Conservation (phyloP, 352 stramenopile genomes). For the Thalassiosira ordinaria region DNA sequence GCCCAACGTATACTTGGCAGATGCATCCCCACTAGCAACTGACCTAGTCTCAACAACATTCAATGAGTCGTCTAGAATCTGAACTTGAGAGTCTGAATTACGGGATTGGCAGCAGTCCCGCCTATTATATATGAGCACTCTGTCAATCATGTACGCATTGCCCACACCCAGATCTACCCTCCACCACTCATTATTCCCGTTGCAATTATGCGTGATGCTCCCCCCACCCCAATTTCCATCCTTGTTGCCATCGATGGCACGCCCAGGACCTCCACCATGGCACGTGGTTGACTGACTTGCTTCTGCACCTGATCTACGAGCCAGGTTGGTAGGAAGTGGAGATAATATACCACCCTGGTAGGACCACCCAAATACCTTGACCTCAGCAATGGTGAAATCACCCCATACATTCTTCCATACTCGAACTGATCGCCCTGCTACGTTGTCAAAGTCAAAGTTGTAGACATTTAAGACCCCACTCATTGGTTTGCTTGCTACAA, state of each 20-base stretch:
- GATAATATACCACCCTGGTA: too few relatives aligned
- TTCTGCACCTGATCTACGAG: too few relatives aligned
- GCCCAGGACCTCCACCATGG: conserved; percentile 14
- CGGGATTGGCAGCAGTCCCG: conserved; percentile 4
- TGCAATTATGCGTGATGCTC: conserved; percentile 19
- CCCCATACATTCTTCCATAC: not conserved
- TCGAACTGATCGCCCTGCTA: conserved; percentile 8
- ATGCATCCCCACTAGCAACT: not conserved
- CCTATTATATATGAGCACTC: not conserved
- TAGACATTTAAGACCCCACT: not conserved
- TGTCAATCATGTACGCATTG: not conserved
- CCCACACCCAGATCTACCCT: not conserved
- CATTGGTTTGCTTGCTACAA: not conserved
- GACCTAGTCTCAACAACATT: not conserved
- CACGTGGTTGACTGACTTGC: conserved; percentile 16
- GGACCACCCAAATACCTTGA: too few relatives aligned
- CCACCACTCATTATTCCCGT: not conserved
- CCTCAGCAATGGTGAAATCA: conserved; percentile 26
- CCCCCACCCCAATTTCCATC: conserved; percentile 1
- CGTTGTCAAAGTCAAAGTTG: not conserved
- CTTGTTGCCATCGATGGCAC: conserved; percentile 29
- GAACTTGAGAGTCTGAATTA: not conserved
- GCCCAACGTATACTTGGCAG: not conserved
- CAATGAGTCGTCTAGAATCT: not conserved
- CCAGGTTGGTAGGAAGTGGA: too few relatives aligned